These are phyloP conservation scores for Magnusiomyces ingens DNA, from an alignment of 1,139 yeast species.

Conservation along the genomic window DNA sequence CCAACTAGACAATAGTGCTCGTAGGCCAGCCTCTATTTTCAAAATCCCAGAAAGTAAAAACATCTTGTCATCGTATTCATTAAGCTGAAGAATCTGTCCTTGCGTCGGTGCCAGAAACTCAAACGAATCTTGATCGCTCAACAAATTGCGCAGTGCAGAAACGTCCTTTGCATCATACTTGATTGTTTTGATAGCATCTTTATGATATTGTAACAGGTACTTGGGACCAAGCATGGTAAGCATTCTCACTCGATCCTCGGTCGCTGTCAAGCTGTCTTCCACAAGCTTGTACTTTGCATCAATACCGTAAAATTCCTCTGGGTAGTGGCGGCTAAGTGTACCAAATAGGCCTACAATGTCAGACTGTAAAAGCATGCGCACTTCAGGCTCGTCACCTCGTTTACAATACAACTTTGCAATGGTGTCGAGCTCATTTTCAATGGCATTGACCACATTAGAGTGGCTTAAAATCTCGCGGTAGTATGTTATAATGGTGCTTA, in stretches of 20 bases:
- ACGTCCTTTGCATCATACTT: constrained; percentile 17
- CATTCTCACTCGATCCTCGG: constrained; percentile 3
- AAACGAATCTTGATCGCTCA: constrained; percentile 16
- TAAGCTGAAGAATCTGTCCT: constrained; percentile 13
- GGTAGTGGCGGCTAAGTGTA: constrained; percentile 20
- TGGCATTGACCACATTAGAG: neutral
- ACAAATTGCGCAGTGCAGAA: constrained; percentile 18
- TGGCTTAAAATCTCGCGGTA: constrained; percentile 21
- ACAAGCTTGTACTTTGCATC: constrained; percentile 19
- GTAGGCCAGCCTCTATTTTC: constrained; percentile 20
- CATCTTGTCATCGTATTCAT: constrained; percentile 23
- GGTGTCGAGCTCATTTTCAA: constrained; percentile 16
- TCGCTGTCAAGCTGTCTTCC: neutral
- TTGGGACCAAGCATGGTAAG: constrained; percentile 20
- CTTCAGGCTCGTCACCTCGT: constrained; percentile 15
- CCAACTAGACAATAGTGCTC: constrained; percentile 22
- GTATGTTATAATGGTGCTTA: constrained; percentile 21
- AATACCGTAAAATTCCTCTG: constrained; percentile 18
- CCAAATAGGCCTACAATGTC: constrained; percentile 23
- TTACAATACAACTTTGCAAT: constrained; percentile 18
- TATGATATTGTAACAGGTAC: constrained; percentile 18
- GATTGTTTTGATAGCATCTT: constrained; percentile 13
- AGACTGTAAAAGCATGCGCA: constrained; percentile 17
- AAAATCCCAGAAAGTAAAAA: constrained; percentile 19
- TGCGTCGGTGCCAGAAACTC: constrained; percentile 14